A percentile compares a stretch with the other conserved stretches of the same genome.
phyloP scores from a whole-genome alignment of 176 grass and related monocot genomes.

The Cenchrus americanus region DNA sequence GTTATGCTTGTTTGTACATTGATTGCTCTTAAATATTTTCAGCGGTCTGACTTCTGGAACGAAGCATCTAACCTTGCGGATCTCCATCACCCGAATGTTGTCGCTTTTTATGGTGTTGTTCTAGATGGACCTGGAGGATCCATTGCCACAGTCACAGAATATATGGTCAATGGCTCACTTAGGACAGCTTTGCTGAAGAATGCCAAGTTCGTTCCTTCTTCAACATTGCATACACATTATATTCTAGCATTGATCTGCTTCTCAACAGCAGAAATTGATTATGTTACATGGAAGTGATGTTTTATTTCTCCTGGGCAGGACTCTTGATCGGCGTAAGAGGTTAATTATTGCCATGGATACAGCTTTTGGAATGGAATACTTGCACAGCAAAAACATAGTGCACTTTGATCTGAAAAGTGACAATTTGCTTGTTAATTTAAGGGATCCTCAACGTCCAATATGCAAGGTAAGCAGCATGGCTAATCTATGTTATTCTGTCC shows the following conservation, averaged over 20 bases:
- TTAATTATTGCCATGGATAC: conserved; percentile 98
- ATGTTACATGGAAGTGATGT: conserved; percentile 20
- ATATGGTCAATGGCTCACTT: conserved; percentile 99
- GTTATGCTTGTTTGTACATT: conserved; percentile 15
- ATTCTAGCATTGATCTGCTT: conserved; percentile 22
- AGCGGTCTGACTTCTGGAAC: conserved; percentile 98
- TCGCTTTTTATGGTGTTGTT: conserved; percentile 96
- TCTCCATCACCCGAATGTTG: conserved; percentile 95
- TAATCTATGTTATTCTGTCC: conserved; percentile 3
- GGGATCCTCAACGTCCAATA: conserved; percentile 98
- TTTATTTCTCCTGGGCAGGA: conserved; percentile 51
- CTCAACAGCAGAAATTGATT: conserved; percentile 1
- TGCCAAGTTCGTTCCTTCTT: conserved; percentile 67
- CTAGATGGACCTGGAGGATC: conserved; percentile 89
- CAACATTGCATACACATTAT: conserved; percentile 9
- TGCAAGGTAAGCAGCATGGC: conserved; percentile 72
- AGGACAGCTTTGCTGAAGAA: conserved; percentile 84
- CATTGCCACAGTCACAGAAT: conserved; percentile 95
- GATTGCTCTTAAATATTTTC: conserved; percentile 30
- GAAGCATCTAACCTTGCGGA: conserved; percentile 92
- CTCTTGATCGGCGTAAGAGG: conserved; percentile 70
- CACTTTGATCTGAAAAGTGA: conserved; percentile 99
- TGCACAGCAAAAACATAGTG: conserved; percentile 96
- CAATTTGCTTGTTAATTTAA: conserved; percentile 98
- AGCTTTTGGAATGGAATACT: conserved; percentile 99